Evolutionary conservation across 768 basidiomycete species (phyloP).

Genomic region (Suillus subluteus): DNA sequence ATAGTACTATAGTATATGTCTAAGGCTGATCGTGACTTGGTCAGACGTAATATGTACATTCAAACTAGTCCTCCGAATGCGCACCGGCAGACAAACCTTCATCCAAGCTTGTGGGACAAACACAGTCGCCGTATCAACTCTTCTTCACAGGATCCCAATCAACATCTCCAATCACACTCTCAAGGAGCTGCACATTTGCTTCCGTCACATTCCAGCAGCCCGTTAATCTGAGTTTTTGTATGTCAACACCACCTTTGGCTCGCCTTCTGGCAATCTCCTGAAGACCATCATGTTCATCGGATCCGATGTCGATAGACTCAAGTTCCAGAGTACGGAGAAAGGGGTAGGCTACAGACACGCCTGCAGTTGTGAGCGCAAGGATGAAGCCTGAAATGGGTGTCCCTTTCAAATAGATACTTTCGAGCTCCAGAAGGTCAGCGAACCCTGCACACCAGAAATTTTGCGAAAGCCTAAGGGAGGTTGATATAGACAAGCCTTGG

Average conservation of each 20-base stretch:
- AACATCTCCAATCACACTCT: conserved; percentile 6
- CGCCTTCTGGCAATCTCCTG: too few relatives aligned
- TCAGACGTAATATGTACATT: too few relatives aligned
- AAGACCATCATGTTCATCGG: too few relatives aligned
- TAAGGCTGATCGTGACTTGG: not conserved
- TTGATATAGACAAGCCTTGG: not conserved
- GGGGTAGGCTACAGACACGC: too few relatives aligned
- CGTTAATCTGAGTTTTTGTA: not conserved
- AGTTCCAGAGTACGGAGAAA: not conserved
- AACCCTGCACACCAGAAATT: not conserved
- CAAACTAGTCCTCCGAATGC: not conserved
- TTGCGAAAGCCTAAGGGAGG: not conserved
- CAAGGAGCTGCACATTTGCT: not conserved
- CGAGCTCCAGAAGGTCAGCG: not conserved
- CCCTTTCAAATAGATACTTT: not conserved
- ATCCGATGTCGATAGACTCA: not conserved
- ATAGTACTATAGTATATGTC: too few relatives aligned
- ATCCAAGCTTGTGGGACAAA: too few relatives aligned
- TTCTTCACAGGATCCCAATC: conserved; percentile 20
- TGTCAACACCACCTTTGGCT: not conserved
- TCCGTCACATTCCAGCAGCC: not conserved
- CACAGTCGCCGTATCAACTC: not conserved
- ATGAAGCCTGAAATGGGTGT: not conserved
- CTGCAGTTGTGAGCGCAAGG: not conserved
- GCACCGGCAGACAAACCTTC: not conserved